Evolutionary conservation across 2,329 filamentous ascomycete species (phyloP).

Genomic region (Cylindrodendrum hubeiense): DNA sequence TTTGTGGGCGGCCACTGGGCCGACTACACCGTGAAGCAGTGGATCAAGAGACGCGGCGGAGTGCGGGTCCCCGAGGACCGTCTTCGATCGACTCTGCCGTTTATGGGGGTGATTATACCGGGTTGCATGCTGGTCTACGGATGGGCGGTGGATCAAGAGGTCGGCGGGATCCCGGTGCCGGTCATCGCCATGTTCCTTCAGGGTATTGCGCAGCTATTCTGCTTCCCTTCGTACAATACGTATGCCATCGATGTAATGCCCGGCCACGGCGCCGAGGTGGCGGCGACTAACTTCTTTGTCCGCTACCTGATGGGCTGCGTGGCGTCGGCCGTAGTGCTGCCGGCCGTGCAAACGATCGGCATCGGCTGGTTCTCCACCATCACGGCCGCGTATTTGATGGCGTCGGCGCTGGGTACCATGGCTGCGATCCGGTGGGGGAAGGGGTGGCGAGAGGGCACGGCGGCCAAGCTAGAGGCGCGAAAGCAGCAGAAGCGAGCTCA

Average conservation of each 20-base stretch:
- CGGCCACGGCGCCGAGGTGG: constrained; percentile 76
- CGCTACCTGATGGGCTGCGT: constrained; percentile 81
- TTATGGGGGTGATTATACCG: constrained; percentile 69
- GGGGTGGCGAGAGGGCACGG: constrained; percentile 53
- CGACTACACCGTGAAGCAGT: constrained; percentile 74
- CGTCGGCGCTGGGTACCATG: constrained; percentile 52
- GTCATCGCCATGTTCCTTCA: constrained; percentile 82
- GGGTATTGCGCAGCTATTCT: constrained; percentile 80
- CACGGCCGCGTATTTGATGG: constrained; percentile 52
- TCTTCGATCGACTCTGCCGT: constrained; percentile 69
- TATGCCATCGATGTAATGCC: constrained; percentile 88
- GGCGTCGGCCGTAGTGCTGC: constrained; percentile 78
- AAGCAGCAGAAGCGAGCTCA: constrained; percentile 21
- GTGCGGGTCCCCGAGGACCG: constrained; percentile 76
- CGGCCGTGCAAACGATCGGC: constrained; percentile 79
- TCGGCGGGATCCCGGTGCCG: constrained; percentile 69
- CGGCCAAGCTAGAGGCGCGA: constrained; percentile 37
- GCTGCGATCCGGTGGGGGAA: constrained; percentile 55
- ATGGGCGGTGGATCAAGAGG: constrained; percentile 62
- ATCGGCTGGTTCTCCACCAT: constrained; percentile 87
- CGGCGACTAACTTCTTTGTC: constrained; percentile 84
- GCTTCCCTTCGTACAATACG: constrained; percentile 81
- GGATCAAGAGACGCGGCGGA: constrained; percentile 69
- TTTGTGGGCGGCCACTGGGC: constrained; percentile 80
- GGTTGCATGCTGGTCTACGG: constrained; percentile 74